These are phyloP conservation scores for Phytopythium chamaehyphon DNA, from an alignment of 352 stramenopile species.

Conservation along the genomic window DNA sequence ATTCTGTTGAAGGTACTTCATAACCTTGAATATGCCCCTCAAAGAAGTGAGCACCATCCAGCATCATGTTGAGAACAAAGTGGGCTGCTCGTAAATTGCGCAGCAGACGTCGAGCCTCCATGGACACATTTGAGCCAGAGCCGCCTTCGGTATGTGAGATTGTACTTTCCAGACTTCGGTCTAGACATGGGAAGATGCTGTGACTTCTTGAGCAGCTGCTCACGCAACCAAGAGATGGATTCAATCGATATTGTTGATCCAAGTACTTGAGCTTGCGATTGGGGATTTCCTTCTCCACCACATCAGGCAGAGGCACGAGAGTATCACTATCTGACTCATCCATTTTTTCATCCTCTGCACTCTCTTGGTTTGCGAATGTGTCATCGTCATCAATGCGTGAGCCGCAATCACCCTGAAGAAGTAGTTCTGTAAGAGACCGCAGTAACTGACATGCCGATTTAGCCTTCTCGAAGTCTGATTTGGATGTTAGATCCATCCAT, in stretches of 20 bases:
- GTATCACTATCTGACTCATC: background rate
- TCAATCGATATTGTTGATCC: constrained; percentile 25
- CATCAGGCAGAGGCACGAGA: background rate
- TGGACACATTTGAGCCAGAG: background rate
- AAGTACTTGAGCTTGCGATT: constrained; percentile 44
- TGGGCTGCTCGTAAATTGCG: constrained; percentile 53
- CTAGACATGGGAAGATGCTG: constrained; percentile 9
- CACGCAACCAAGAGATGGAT: constrained; percentile 36
- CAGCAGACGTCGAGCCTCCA: constrained; percentile 51
- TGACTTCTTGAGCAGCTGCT: constrained; percentile 47
- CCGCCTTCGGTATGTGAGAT: background rate
- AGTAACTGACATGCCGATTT: constrained; percentile 40
- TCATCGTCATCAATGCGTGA: background rate
- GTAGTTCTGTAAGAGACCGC: constrained; percentile 32
- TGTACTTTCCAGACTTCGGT: background rate
- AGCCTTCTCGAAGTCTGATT: constrained; percentile 64
- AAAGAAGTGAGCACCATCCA: constrained; percentile 68
- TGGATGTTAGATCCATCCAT: constrained; percentile 78
- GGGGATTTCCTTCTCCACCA: constrained; percentile 36
- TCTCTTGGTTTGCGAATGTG: background rate
- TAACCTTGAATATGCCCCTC: constrained; percentile 34
- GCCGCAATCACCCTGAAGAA: constrained; percentile 9
- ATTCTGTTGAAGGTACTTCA: constrained; percentile 6
- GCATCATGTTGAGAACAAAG: constrained; percentile 62
- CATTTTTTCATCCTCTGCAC: background rate